phyloP scores from a whole-genome alignment of 345 rosid species.

The Eucalyptus brandiana region DNA sequence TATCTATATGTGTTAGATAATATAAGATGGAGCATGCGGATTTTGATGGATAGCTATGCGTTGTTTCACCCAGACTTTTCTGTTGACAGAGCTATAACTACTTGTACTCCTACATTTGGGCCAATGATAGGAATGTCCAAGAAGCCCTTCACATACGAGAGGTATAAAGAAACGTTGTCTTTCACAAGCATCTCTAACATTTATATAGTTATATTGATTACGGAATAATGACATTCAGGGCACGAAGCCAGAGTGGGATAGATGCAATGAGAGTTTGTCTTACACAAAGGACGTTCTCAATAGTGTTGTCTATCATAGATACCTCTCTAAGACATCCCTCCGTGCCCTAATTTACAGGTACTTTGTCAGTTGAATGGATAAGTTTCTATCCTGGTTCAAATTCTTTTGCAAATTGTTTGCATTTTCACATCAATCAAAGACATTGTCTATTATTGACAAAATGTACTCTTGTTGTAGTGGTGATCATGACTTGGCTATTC shows the following conservation, averaged over 20 bases:
- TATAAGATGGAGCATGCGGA: background rate
- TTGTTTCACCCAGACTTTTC: background rate
- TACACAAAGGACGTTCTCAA: background rate
- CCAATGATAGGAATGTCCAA: constrained; percentile 17
- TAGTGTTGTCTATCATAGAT: background rate
- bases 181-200: background rate
- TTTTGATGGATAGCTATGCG: background rate
- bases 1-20: background rate
- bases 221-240: background rate
- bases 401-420: too few species aligned
- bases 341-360: background rate
- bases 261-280: background rate
- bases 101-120: background rate
- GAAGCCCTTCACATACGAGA: constrained; percentile 6
- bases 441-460: background rate
- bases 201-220: too few species aligned
- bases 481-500: background rate
- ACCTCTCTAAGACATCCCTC: background rate
- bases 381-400: background rate
- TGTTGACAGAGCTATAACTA: background rate
- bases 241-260: background rate
- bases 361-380: background rate
- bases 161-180: background rate
- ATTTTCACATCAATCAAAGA: background rate
- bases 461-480: background rate